Percentiles rank a stretch among this genome's conserved stretches.
These are phyloP conservation scores for Byssochlamys sp. DNA, from an alignment of 2,329 filamentous ascomycete genomes.

Conservation along the genomic window DNA sequence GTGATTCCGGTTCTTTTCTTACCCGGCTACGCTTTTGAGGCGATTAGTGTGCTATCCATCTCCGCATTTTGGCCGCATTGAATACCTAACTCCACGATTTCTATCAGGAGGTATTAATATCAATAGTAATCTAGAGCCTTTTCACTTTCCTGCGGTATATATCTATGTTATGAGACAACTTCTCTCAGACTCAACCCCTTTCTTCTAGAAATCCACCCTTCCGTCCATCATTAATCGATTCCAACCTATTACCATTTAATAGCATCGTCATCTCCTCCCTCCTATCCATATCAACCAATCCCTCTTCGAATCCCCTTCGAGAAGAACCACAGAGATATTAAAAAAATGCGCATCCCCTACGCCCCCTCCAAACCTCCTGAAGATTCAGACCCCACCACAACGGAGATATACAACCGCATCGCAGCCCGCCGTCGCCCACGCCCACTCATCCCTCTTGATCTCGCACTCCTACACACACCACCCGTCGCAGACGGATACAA, in stretches of 20 bases:
- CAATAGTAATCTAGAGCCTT: background rate
- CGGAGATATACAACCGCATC: conserved; percentile 53
- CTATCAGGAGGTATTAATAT: background rate
- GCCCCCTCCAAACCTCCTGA: conserved; percentile 17
- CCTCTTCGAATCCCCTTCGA: background rate
- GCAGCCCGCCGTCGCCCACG: conserved; percentile 56
- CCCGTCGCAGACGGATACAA: conserved; percentile 64
- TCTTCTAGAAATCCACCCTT: too few species aligned
- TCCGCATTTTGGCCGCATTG: background rate
- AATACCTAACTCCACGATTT: background rate
- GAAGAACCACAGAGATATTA: background rate
- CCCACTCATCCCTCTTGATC: conserved; percentile 64
- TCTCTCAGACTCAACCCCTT: background rate
- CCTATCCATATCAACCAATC: background rate
- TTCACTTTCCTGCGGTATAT: background rate
- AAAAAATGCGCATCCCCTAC: conserved; percentile 29
- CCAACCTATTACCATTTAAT: background rate
- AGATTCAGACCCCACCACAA: conserved; percentile 12
- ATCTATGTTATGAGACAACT: background rate
- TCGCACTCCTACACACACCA: conserved; percentile 64
- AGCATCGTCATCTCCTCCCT: background rate
- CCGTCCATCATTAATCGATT: too few species aligned
- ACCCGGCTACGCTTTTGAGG: background rate
- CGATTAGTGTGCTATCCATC: background rate
- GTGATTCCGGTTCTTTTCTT: background rate